These are phyloP conservation scores for Hirsutella rhossiliensis DNA, from an alignment of 2,329 filamentous ascomycete genomes.

Conservation along the genomic window DNA sequence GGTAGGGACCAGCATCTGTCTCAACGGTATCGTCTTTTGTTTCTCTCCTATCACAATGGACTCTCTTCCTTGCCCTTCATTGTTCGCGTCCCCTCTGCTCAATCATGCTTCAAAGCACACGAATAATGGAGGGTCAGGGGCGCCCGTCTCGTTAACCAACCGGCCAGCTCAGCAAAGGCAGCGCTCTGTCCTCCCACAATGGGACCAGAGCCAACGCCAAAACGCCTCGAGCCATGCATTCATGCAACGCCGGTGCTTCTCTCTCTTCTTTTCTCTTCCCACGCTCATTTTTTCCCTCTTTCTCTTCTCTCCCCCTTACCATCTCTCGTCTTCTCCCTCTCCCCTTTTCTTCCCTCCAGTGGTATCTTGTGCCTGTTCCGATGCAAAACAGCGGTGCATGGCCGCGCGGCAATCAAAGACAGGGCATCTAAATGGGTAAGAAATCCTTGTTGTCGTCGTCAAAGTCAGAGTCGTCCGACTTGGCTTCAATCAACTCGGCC, in stretches of 20 bases:
- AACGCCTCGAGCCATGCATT: not conserved
- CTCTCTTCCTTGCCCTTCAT: no score
- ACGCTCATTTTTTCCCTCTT: not conserved
- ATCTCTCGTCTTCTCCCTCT: not conserved
- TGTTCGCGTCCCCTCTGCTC: no score
- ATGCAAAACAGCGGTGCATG: no score
- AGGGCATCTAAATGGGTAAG: conserved; percentile 26
- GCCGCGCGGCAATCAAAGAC: no score
- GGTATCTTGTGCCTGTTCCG: not conserved
- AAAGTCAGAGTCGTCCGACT: conserved; percentile 42
- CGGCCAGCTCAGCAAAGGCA: not conserved
- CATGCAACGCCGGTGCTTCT: no score
- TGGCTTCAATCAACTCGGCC: conserved; percentile 51
- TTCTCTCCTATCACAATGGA: no score
- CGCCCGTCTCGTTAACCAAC: no score
- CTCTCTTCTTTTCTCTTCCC: no score
- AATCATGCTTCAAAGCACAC: no score
- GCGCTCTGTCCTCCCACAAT: not conserved
- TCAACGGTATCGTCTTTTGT: no score
- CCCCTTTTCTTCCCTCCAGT: not conserved
- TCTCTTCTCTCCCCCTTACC: not conserved
- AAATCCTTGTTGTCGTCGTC: conserved; percentile 44
- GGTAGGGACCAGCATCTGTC: no score
- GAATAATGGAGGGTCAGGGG: no score
- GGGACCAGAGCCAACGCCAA: not conserved